Base-by-base conservation (phyloP, 164 flowering plant genomes). In the Vitis cinerea region DNA sequence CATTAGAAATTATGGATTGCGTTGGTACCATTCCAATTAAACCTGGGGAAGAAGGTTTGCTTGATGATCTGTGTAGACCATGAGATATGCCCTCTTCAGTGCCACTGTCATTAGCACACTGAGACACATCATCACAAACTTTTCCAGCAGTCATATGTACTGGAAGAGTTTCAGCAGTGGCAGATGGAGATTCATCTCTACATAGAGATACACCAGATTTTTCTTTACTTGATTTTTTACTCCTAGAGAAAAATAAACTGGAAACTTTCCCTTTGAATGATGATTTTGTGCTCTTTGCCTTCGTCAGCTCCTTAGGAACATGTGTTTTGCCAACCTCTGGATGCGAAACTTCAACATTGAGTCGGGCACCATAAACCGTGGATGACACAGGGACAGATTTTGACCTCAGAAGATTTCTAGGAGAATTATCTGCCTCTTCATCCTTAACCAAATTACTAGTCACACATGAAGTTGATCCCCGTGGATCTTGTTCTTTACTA, bases 311-410 rank as follows among this genome's bases (percentile, higher is more conserved):
- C 77, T 80, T 82, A 8, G 77, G 31, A 70, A 55, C 79, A 58
- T 76, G 67, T 15, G 69, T 30, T 62, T 82, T 84, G 58, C 85
- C 49, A 44, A 64, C 62, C 49, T 70, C 86, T 56, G 77, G 66
- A 68, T 73, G 74, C 48, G 87, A 74, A 64, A 74, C 78, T 73
- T 81, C 88, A 69, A 75, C 73, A 70, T 81, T 79, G 55, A 77
- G 72, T 74, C 80, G 73, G 8, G 72, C 76, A n/a, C 81, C 88
- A 83, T 69, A 81, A 30, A 65, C 79, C 17, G 85, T 83, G 64
- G 88, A 87, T 49, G 89, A 84, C 15, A 81, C 86, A n/a, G 97
- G 98, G n/a, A 90, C 83, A 53, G 99, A 95, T 76, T 87, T 95
- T 54, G 99, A 95, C 77, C 98, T 89, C 63, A 69, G 16, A 67